Evolutionary conservation across 169 alveolate species (phyloP).

Genomic region (Eimeria maxima): DNA sequence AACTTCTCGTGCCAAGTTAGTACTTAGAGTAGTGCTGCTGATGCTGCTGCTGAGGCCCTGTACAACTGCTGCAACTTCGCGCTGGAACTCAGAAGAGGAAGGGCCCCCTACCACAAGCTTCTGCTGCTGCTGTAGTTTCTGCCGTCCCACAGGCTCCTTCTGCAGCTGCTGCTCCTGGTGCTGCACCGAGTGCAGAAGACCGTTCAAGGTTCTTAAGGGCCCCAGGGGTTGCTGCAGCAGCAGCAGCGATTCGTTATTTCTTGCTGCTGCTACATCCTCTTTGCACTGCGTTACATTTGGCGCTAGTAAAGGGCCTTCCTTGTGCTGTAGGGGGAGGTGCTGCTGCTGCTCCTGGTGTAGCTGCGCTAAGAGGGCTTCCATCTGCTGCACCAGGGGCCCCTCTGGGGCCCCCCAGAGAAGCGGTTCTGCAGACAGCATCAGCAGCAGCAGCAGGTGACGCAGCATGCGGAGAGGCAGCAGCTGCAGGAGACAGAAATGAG

Average conservation of each 20-base stretch:
- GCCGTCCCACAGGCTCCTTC: too few species aligned
- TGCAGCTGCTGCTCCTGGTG: not conserved
- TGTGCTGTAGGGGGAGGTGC: not conserved
- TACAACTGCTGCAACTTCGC: conserved; percentile 40
- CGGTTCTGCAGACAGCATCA: too few species aligned
- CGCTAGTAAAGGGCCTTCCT: not conserved
- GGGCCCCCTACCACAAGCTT: not conserved
- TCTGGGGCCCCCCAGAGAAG: conserved; percentile 33
- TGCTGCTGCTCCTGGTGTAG: not conserved
- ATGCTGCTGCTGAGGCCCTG: too few species aligned
- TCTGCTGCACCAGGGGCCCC: conserved; percentile 27
- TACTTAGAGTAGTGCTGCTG: too few species aligned
- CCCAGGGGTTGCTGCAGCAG: not conserved
- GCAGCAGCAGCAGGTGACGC: too few species aligned
- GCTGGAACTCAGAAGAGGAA: conserved; percentile 34
- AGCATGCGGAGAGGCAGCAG: conserved; percentile 16
- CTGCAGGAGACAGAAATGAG: not conserved
- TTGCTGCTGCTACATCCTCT: conserved; percentile 19
- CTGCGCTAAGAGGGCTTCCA: not conserved
- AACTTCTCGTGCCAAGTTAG: not conserved
- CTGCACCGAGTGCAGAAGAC: not conserved
- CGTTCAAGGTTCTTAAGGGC: not conserved
- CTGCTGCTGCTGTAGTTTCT: not conserved
- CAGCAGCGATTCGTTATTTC: not conserved
- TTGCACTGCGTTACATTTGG: not conserved